Conservation (phyloP, 2,329 filamentous ascomycete species). For the Penicillium sp. region DNA sequence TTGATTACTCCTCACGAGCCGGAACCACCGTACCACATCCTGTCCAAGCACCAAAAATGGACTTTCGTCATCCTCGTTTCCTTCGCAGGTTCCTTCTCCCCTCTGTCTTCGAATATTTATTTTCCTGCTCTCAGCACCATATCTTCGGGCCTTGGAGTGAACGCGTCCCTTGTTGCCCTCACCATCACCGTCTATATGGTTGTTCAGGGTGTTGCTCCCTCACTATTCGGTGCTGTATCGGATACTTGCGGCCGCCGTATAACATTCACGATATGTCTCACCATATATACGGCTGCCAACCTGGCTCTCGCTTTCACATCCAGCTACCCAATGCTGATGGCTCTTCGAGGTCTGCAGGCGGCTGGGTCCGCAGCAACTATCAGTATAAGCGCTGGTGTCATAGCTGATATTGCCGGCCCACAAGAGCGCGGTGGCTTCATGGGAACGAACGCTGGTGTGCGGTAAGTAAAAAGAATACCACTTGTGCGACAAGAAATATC, state of each 20-base stretch:
- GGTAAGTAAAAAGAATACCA: neutral
- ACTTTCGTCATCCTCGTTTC: constrained; percentile 35
- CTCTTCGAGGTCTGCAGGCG: neutral
- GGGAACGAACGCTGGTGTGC: neutral
- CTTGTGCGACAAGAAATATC: neutral
- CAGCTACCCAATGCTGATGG: neutral
- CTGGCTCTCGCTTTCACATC: constrained; percentile 28
- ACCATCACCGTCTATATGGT: constrained; percentile 32
- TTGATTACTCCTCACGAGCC: neutral
- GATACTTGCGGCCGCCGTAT: constrained; percentile 33
- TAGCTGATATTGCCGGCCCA: constrained; percentile 35
- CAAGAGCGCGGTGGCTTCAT: constrained; percentile 37
- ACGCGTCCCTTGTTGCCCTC: constrained; percentile 26
- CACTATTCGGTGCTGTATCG: constrained; percentile 31
- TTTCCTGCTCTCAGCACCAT: constrained; percentile 27
- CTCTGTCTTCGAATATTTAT: constrained; percentile 38
- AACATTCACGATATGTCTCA: constrained; percentile 28
- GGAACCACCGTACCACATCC: constrained; percentile 24
- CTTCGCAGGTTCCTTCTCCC: constrained; percentile 43
- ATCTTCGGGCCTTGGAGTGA: constrained; percentile 13
- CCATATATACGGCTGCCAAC: constrained; percentile 31
- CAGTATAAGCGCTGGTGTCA: constrained; percentile 33
- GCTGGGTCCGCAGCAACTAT: constrained; percentile 16
- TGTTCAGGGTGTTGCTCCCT: constrained; percentile 30
- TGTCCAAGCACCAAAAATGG: constrained; percentile 29